Base-by-base conservation (phyloP, 192 early-diverging fungal genomes). In the Coemansia sp. region DNA sequence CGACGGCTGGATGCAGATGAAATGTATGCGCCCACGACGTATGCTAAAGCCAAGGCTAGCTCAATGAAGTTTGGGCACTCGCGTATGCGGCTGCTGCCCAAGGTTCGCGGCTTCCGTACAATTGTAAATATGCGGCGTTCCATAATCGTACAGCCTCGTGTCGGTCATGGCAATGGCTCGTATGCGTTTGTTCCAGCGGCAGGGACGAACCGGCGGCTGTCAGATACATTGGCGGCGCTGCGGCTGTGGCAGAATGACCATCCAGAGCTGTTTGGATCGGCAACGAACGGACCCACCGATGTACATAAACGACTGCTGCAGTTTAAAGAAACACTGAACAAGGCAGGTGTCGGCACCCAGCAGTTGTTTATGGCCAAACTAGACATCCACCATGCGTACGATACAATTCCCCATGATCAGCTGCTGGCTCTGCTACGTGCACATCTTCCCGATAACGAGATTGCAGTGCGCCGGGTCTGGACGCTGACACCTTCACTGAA, bases 21-120 rank as follows among this genome's bases (percentile, higher is more conserved):
- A 14, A 74, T 81, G 39, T 72, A 70, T 21, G 43, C 11, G 1
- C 50, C 30, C 43, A 60, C 39, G 44, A 13, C 47, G 21, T 31
- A 44, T 19, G 39, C 39, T 11, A 10, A 23, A 13, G 54, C 36
- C 42, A 1, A 59, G 48, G 9, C 38, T 33, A 19, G 35, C 43
- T 33, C 13, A 2, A 50, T 6, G 5, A 42, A 42, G n/a, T 79
- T 80, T 42, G 67, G 55, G 2, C 86, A 75, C 59, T 83, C 88
- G n/a, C 81, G 70, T 41, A 61, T 96, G 12, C 84, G 94, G 0
- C 74, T 96, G 36, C 79, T 96, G 19, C 92, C 92, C 37, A 96
- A 96, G 65, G 78, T 72, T 30, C 46, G 55, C 16, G 90, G 87
- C 5, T 68, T 89, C n/a, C 82, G 94, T 10, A 77, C 87, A 13